phyloP scores from a whole-genome alignment of 1,284 basidiomycete genomes.

The Mixia osmundae region DNA sequence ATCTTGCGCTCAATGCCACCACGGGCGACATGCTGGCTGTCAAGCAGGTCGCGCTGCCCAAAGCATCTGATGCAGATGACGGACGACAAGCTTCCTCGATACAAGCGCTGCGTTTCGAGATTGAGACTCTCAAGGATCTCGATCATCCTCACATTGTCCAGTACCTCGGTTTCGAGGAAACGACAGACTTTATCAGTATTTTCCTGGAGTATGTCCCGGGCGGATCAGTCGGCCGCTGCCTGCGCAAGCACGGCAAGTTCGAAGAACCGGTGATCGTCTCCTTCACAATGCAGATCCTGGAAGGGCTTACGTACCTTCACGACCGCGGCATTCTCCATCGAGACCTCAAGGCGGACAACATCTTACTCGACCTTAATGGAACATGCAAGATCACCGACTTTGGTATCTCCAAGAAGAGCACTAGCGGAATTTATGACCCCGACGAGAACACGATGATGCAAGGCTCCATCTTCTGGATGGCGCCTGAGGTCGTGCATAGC shows the following conservation, averaged over 20 bases:
- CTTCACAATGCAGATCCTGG: slow-evolving; percentile 77
- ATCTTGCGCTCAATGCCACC: slow-evolving; percentile 87
- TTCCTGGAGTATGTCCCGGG: slow-evolving; percentile 97
- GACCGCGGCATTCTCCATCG: slow-evolving; percentile 75
- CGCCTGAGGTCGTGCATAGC: slow-evolving; percentile 80
- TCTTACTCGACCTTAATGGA: slow-evolving; percentile 78
- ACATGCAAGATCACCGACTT: slow-evolving; percentile 97
- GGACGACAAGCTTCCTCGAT: slow-evolving; percentile 62
- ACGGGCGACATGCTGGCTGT: slow-evolving; percentile 99
- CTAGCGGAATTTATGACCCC: slow-evolving; percentile 52
- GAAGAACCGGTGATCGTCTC: slow-evolving; percentile 78
- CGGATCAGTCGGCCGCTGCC: slow-evolving; percentile 78
- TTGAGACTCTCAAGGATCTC: slow-evolving; percentile 80
- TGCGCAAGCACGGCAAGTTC: slow-evolving; percentile 66
- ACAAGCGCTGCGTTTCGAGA: slow-evolving; percentile 77
- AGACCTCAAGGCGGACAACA: slow-evolving; percentile 97
- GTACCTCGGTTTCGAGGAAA: slow-evolving; percentile 63
- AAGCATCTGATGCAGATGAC: slow-evolving; percentile 74
- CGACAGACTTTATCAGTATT: slow-evolving; percentile 74
- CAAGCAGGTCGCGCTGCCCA: slow-evolving; percentile 92
- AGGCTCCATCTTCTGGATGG: slow-evolving; percentile 36
- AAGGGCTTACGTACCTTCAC: slow-evolving; percentile 82
- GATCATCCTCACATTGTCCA: slow-evolving; percentile 95
- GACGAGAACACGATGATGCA: slow-evolving; percentile 56
- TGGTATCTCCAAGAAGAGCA: slow-evolving; percentile 81